A percentile compares a stretch with the other conserved stretches of the same genome.
These are phyloP conservation scores for Aspergillus sparsus DNA, from an alignment of 495 filamentous ascomycete genomes.

Conservation along the genomic window DNA sequence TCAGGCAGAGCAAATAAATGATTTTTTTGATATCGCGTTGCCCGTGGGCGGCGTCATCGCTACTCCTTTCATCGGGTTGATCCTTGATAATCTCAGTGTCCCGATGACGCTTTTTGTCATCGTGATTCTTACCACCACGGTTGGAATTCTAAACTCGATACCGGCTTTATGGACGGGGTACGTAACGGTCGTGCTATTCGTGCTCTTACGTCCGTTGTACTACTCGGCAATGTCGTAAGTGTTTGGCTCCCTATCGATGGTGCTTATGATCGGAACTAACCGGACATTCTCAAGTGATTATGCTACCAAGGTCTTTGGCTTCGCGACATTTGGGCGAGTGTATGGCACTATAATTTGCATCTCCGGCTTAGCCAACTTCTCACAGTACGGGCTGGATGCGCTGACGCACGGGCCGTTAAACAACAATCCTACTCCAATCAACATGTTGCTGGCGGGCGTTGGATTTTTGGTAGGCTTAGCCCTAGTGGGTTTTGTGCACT, in stretches of 20 bases:
- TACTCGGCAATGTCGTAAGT: constrained; percentile 57
- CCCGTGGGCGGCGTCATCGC: constrained; percentile 80
- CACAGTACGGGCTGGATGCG: constrained; percentile 76
- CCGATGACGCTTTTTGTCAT: constrained; percentile 67
- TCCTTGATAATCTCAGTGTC: constrained; percentile 73
- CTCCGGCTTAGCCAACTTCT: constrained; percentile 82
- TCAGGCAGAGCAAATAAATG: constrained; percentile 69
- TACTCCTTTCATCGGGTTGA: constrained; percentile 80
- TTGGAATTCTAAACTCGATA: constrained; percentile 77
- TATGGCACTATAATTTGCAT: constrained; percentile 91
- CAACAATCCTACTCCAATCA: constrained; percentile 77
- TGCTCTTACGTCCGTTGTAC: constrained; percentile 50
- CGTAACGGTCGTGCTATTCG: constrained; percentile 75
- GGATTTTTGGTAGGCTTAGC: constrained; percentile 63
- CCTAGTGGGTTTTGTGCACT: constrained; percentile 60
- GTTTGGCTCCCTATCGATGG: neutral
- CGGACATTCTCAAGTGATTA: constrained; percentile 62
- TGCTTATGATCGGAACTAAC: constrained; percentile 21
- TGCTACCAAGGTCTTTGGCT: constrained; percentile 91
- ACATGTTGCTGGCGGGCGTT: constrained; percentile 61
- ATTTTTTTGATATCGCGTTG: constrained; percentile 88
- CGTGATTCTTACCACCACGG: constrained; percentile 70
- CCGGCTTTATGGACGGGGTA: constrained; percentile 73
- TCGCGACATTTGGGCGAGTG: constrained; percentile 87
- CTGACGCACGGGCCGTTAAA: constrained; percentile 72